These are phyloP conservation scores for Alternaria angustiovoidea DNA, from an alignment of 2,329 filamentous ascomycete genomes.

Conservation along the genomic window DNA sequence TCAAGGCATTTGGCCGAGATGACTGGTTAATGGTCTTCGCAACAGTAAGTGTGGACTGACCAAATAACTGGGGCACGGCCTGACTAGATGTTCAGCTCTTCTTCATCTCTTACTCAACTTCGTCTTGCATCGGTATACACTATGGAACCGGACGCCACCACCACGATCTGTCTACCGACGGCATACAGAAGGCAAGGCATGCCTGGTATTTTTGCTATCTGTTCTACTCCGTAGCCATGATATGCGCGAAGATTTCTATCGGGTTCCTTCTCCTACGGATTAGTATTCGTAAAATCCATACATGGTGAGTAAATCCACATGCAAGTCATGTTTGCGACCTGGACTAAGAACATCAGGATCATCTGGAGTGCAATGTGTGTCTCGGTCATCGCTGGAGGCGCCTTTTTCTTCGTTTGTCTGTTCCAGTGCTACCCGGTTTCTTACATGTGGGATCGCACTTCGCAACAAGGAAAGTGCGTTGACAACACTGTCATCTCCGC, in stretches of 20 bases:
- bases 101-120: constrained; percentile 35
- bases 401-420: constrained; percentile 57
- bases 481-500: constrained; percentile 50
- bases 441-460: constrained; percentile 59
- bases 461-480: constrained; percentile 53
- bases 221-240: constrained; percentile 44
- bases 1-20: constrained; percentile 47
- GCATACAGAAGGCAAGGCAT: constrained; percentile 35
- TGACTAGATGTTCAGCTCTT: constrained; percentile 27
- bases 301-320: constrained; percentile 16
- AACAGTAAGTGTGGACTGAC: constrained; percentile 29
- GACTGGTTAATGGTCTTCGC: constrained; percentile 48
- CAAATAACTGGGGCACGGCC: background rate
- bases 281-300: constrained; percentile 38
- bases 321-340: no score
- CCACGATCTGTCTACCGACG: constrained; percentile 27
- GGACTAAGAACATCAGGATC: constrained; percentile 26
- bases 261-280: constrained; percentile 45
- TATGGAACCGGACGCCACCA: constrained; percentile 45
- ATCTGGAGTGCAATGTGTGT: constrained; percentile 51
- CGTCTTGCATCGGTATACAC: constrained; percentile 39
- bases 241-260: constrained; percentile 46
- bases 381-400: constrained; percentile 46
- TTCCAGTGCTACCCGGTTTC: constrained; percentile 61
- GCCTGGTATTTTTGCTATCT: constrained; percentile 48